Conservation (phyloP, 805 yeast species). For the Starmera pachycereana region DNA sequence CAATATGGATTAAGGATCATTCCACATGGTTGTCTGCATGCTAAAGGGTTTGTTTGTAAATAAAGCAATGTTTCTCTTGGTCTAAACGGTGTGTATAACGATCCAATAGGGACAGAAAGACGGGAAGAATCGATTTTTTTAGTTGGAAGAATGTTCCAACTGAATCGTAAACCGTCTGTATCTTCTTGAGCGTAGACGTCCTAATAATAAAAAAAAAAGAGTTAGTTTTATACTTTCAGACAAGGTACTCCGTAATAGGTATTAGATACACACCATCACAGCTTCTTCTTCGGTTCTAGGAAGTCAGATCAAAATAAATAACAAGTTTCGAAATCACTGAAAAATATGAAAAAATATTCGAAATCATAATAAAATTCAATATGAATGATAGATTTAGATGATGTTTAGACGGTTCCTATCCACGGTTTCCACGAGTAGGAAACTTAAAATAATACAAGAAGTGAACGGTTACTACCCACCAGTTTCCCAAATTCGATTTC, state of each 20-base stretch:
- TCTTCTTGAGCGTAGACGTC: slow-evolving; percentile 45
- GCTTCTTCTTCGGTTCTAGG: too few relatives aligned
- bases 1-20: slow-evolving; percentile 44
- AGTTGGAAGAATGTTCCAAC: slow-evolving; percentile 53
- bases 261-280: too few relatives aligned
- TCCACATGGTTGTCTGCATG: slow-evolving; percentile 43
- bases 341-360: too few relatives aligned
- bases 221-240: too few relatives aligned
- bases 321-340: too few relatives aligned
- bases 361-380: too few relatives aligned
- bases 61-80: slow-evolving; percentile 28
- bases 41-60: slow-evolving; percentile 30
- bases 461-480: slow-evolving; percentile 17
- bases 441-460: slow-evolving; percentile 4
- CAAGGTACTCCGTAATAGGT: neutral
- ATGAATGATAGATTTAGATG: neutral
- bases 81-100: slow-evolving; percentile 50
- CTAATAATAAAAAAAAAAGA: neutral
- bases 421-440: slow-evolving; percentile 10
- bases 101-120: slow-evolving; percentile 44
- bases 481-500: slow-evolving; percentile 7
- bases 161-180: slow-evolving; percentile 47
- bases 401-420: slow-evolving; percentile 4
- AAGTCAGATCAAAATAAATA: too few relatives aligned
- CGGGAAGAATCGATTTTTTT: slow-evolving; percentile 42